Base-by-base conservation (phyloP, 2,329 filamentous ascomycete genomes). In the Anisogramma anomala region DNA sequence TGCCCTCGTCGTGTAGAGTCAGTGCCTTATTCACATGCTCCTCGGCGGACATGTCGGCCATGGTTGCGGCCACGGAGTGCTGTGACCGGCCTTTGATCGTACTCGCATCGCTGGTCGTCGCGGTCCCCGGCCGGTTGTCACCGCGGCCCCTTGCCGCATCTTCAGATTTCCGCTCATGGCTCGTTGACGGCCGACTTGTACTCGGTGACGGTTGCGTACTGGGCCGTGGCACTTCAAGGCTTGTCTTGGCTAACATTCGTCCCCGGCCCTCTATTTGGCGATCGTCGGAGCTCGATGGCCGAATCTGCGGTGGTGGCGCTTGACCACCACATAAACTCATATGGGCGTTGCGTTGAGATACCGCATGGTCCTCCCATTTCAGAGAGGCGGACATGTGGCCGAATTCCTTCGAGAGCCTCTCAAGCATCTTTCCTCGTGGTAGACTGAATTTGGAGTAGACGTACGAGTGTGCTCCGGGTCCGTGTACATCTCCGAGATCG, bases 11-110 rank as follows among this genome's bases (percentile, higher is more conserved):
- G 55, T 98, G 91, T 45, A 86, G 81, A 47, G 85, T 79, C 43
- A 98, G 91, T 7, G 86, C 91, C 62, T 89, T 91, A 20, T 82
- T 73, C 33, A 96, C 75, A 57, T 98, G 89, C 45, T 96, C 83
- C 50, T 96, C 88, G 0, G 85, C 71, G 3, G 84, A 82, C 55
- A 86, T 77, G 23, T 87, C 83, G 2, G 77, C 72, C 31, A 68
- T 66, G 17, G 46, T 48, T 6, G 74, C 72, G 10, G 68, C 66
- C 49, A 66, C 59, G 26, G 72, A 65, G 52, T 61, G 56, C 36
- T 54, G 54, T 15, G 62, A 62, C 15, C 60, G 69, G 11, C 64
- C 56, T 36, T 65, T 71, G 18, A 74, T 63, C 1, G 72, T 76
- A 50, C 70, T 74, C 10, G 69, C 66, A 52, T 77, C 72, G 39